Evolutionary conservation across 306 rosid genomes (phyloP).

Genomic region (Pterocarpus santalinus): DNA sequence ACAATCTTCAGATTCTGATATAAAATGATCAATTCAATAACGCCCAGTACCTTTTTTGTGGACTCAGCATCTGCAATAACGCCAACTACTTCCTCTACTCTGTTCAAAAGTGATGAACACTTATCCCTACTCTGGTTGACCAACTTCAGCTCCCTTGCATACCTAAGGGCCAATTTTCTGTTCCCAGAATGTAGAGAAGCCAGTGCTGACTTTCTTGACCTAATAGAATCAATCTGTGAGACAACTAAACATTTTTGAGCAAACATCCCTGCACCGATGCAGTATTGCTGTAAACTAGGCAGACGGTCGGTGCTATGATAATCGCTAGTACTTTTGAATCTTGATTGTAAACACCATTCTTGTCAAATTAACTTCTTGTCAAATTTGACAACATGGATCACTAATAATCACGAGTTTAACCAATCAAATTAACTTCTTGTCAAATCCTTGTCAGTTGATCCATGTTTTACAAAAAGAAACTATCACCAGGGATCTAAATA

Average conservation of each 20-base stretch:
- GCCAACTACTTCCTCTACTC: slow-evolving; percentile 87
- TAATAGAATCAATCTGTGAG: slow-evolving; percentile 51
- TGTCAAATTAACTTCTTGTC: slow-evolving; percentile 18
- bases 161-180: slow-evolving; percentile 74
- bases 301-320: slow-evolving; percentile 21
- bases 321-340: background rate
- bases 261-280: slow-evolving; percentile 32
- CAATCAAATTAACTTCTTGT: slow-evolving; percentile 19
- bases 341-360: background rate
- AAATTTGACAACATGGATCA: too few relatives aligned
- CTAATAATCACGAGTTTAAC: background rate
- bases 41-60: slow-evolving; percentile 69
- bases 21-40: background rate
- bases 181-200: slow-evolving; percentile 79
- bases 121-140: slow-evolving; percentile 74
- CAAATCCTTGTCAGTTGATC: slow-evolving; percentile 2
- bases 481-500: slow-evolving; percentile 1
- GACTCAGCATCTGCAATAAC: slow-evolving; percentile 80
- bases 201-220: slow-evolving; percentile 81
- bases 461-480: slow-evolving; percentile 13
- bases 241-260: slow-evolving; percentile 36
- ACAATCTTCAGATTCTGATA: slow-evolving; percentile 24
- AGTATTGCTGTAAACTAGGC: slow-evolving; percentile 17
- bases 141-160: slow-evolving; percentile 83
- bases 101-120: slow-evolving; percentile 73